phyloP scores from a whole-genome alignment of 352 stramenopile genomes.

The Blastocystis sp. region DNA sequence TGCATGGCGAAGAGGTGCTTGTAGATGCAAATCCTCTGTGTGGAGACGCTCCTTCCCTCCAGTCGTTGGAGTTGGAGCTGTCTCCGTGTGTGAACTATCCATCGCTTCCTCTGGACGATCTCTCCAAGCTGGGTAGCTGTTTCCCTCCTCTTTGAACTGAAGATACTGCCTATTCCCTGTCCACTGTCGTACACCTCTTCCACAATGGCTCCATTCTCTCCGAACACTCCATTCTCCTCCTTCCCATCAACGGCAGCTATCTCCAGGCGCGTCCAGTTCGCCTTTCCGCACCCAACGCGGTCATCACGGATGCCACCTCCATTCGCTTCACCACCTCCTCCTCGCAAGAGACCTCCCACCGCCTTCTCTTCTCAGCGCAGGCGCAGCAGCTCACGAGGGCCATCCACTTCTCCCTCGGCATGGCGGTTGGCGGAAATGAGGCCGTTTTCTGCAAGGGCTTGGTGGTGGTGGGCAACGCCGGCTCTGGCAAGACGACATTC shows the following conservation, averaged over 20 bases:
- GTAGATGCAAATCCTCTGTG: not conserved
- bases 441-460: not conserved
- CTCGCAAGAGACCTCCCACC: not conserved
- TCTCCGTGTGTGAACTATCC: not conserved
- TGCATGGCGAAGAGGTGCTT: not conserved
- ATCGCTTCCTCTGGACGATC: not conserved
- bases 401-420: not conserved
- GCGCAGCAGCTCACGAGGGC: not conserved
- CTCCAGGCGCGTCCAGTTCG: not conserved
- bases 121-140: not conserved
- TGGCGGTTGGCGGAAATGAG: not conserved
- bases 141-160: not conserved
- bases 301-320: not conserved
- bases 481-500: slow-evolving; percentile 13
- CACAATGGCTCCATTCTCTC: not conserved
- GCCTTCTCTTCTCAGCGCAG: not conserved
- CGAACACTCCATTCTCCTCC: slow-evolving; percentile 1
- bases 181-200: not conserved
- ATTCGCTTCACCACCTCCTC: not conserved
- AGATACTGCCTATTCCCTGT: not conserved
- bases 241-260: slow-evolving; percentile 2
- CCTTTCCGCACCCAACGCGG: not conserved
- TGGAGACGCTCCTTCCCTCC: not conserved
- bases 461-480: not conserved
- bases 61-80: slow-evolving; percentile 1